Base-by-base conservation (phyloP, 257 asterid species). In the Ilex aquifolium region DNA sequence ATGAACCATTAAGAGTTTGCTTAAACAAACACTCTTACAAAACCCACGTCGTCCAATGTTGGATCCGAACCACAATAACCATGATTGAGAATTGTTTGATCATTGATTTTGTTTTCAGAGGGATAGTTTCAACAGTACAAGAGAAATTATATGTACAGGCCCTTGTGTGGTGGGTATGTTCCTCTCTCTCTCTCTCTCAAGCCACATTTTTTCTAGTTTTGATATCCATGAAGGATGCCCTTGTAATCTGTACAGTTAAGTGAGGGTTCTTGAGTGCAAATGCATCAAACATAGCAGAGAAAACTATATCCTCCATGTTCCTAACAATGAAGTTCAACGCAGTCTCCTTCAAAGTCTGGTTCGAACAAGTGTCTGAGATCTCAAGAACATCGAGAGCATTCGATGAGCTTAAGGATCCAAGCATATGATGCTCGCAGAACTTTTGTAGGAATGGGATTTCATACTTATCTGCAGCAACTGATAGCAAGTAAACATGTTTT, bases 251-350 rank as follows among this genome's bases (percentile, higher is more conserved):
- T 44, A 88, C 98, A 64, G 87, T 86, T 11, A 91, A 67, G 68
- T 91, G 98, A 60, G 98, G 98, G 56, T 91, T 91, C 77, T 84
- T 91, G 32, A 86, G 90, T 6, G 98, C 98, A 71, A 91, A 91
- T 0, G 78, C 85, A 59, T 91, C 98, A 52, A 88, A 91, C 17
- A 82, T 72, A 0, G 85, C 55, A 0, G 98, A 85, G 65, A 91
- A 91, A 27, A 91, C 95, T 0, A 91, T 65, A 16, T 88, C 98
- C 58, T 91, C 98, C 96, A 91, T 91, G 60, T 91, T 91, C 60
- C 80, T 83, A 4, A 88, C 89, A 31, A 91, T 84, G 79, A 71
- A 91, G 62, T 75, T 84, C 53, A 91, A 72, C 0, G 96, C 82
- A 0, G 92, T 88, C 62, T 84, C 92, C 77, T 79, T 91, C 11